These are phyloP conservation scores for Taphrina sp. DNA, from an alignment of 1,139 yeast genomes.

Conservation along the genomic window DNA sequence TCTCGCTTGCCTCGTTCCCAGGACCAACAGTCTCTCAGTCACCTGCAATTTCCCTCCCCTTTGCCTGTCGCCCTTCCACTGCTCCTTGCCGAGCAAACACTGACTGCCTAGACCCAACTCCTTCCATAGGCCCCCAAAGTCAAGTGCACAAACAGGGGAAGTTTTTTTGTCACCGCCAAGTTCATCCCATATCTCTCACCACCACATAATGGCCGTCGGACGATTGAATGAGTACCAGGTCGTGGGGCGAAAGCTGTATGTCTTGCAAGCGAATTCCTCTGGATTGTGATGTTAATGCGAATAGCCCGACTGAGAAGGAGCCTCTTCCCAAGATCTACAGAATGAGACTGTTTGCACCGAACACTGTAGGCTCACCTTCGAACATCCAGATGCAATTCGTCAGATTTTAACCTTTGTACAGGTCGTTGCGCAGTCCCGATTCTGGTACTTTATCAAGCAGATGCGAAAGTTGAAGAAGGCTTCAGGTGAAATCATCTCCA, in stretches of 20 bases:
- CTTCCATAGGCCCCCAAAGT: too few species aligned
- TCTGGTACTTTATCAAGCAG: conserved; percentile 99
- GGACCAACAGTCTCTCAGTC: too few species aligned
- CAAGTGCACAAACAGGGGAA: too few species aligned
- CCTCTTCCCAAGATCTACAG: conserved; percentile 99
- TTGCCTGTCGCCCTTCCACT: too few species aligned
- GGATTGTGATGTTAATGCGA: neutral
- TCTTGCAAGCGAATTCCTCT: neutral
- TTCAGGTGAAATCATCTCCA: conserved; percentile 97
- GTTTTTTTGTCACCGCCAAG: too few species aligned
- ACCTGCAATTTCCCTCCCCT: too few species aligned
- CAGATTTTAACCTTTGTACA: too few species aligned
- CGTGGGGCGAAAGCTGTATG: conserved; percentile 92
- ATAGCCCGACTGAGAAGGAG: conserved; percentile 89
- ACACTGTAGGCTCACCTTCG: conserved; percentile 31
- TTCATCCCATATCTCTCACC: too few species aligned
- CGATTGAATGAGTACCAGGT: conserved; percentile 84
- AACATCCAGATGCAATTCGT: too few species aligned
- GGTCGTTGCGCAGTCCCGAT: conserved; percentile 99
- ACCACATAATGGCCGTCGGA: conserved; percentile 56
- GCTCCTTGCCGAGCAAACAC: too few species aligned
- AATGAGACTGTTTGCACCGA: conserved; percentile 98
- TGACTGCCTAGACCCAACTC: too few species aligned
- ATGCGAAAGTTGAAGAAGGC: conserved; percentile 99
- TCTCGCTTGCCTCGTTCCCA: too few species aligned